Conservation (phyloP, 352 stramenopile species). For the Phytophthora crassamura region DNA sequence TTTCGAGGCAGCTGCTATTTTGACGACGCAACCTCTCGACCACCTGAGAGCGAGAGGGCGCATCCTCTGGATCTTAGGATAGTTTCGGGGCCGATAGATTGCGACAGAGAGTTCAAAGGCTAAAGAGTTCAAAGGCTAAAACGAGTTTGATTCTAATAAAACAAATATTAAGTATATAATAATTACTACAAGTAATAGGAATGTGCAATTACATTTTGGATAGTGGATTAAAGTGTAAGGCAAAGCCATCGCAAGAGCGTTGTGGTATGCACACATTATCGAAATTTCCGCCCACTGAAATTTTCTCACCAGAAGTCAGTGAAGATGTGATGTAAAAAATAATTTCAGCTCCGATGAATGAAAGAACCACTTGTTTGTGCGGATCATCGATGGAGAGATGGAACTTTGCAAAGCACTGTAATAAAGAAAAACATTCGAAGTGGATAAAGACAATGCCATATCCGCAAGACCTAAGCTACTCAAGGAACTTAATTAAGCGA, state of each 20-base stretch:
- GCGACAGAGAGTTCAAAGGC: too few species aligned
- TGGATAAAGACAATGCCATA: too few species aligned
- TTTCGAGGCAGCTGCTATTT: too few species aligned
- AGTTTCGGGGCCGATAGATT: too few species aligned
- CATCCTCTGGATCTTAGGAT: too few species aligned
- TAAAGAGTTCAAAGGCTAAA: too few species aligned
- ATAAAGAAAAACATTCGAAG: not conserved
- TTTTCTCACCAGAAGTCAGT: constrained; percentile 1
- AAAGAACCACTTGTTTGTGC: constrained; percentile 11
- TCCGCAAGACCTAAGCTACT: constrained; percentile 5
- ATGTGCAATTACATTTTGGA: constrained; percentile 14
- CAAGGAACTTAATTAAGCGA: constrained; percentile 10
- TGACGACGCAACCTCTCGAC: too few species aligned
- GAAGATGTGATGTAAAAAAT: constrained; percentile 5
- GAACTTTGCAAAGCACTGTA: constrained; percentile 13
- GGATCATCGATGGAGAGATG: constrained; percentile 17
- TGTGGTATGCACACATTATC: constrained; percentile 13
- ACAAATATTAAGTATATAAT: too few species aligned
- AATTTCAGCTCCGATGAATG: constrained; percentile 11
- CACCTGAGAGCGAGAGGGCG: too few species aligned
- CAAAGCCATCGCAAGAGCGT: constrained; percentile 16
- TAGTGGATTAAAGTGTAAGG: constrained; percentile 11
- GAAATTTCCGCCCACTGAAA: constrained; percentile 7
- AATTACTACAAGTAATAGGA: too few species aligned
- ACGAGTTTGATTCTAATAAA: too few species aligned